Evolutionary conservation across 1,284 basidiomycete species (phyloP).

Genomic region (Cerrena zonata): DNA sequence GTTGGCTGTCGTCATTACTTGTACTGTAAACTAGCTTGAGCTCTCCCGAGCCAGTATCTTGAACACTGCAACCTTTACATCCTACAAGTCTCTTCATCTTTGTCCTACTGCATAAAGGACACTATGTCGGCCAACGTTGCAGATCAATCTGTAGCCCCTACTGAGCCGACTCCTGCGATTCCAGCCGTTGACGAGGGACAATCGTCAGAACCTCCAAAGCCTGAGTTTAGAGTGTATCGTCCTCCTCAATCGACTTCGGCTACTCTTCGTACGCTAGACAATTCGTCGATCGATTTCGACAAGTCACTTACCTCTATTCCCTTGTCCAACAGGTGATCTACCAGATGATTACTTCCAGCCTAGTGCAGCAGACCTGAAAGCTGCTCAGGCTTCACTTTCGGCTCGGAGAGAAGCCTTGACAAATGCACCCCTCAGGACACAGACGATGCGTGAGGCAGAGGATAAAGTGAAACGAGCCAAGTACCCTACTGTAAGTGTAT

Average conservation of each 20-base stretch:
- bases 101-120: slow-evolving; percentile 1
- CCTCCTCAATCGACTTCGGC: slow-evolving; percentile 8
- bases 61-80: too few relatives aligned
- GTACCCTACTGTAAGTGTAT: slow-evolving; percentile 63
- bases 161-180: neutral
- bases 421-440: slow-evolving; percentile 73
- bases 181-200: neutral
- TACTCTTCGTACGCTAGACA: neutral
- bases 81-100: neutral
- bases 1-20: slow-evolving; percentile 9
- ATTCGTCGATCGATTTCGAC: too few relatives aligned
- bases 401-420: slow-evolving; percentile 61
- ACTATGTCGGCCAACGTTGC: slow-evolving; percentile 6
- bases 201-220: too few relatives aligned
- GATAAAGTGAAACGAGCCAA: slow-evolving; percentile 56
- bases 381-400: slow-evolving; percentile 59
- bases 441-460: slow-evolving; percentile 61
- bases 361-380: slow-evolving; percentile 67
- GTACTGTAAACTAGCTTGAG: slow-evolving; percentile 14
- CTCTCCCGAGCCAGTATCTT: slow-evolving; percentile 13
- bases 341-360: slow-evolving; percentile 74
- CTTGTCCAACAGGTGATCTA: slow-evolving; percentile 34
- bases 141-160: neutral
- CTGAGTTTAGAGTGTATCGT: slow-evolving; percentile 14
- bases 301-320: too few relatives aligned